Percentiles rank a stretch among this genome's conserved stretches.
These are phyloP conservation scores for Platanthera guangdongensis DNA, from an alignment of 106 monocot species.

Conservation along the genomic window DNA sequence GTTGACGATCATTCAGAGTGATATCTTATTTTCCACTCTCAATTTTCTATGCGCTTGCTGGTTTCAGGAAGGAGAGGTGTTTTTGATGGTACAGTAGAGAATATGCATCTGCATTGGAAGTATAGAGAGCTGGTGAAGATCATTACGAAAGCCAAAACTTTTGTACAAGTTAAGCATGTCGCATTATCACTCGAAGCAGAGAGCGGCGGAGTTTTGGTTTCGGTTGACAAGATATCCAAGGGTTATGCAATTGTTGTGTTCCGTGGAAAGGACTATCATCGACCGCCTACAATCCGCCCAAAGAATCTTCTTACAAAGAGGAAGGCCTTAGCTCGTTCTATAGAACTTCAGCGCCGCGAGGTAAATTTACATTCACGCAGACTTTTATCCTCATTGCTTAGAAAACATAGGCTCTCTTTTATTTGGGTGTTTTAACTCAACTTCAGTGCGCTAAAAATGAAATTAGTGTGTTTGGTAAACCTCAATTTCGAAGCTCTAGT, in stretches of 20 bases:
- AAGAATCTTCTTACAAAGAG: slow-evolving; percentile 89
- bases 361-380: slow-evolving; percentile 19
- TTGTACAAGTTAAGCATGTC: slow-evolving; percentile 51
- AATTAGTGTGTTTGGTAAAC: too few relatives aligned
- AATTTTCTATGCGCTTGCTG: background rate
- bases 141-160: slow-evolving; percentile 70
- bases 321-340: slow-evolving; percentile 91
- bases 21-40: background rate
- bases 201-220: slow-evolving; percentile 84
- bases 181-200: slow-evolving; percentile 95
- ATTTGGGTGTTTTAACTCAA: too few relatives aligned
- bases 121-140: slow-evolving; percentile 91
- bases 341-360: slow-evolving; percentile 85
- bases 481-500: too few relatives aligned
- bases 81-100: slow-evolving; percentile 95
- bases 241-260: slow-evolving; percentile 80
- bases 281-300: slow-evolving; percentile 69
- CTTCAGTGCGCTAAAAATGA: too few relatives aligned
- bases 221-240: slow-evolving; percentile 95
- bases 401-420: background rate
- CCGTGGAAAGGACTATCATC: slow-evolving; percentile 72
- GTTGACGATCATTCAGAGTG: background rate
- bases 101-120: slow-evolving; percentile 99
- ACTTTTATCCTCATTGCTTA: background rate
- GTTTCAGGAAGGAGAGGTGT: slow-evolving; percentile 88